Percentiles rank a stretch among this genome's conserved stretches.
Evolutionary conservation across 1,139 yeast genomes (phyloP).

Genomic region (Candida anutae): DNA sequence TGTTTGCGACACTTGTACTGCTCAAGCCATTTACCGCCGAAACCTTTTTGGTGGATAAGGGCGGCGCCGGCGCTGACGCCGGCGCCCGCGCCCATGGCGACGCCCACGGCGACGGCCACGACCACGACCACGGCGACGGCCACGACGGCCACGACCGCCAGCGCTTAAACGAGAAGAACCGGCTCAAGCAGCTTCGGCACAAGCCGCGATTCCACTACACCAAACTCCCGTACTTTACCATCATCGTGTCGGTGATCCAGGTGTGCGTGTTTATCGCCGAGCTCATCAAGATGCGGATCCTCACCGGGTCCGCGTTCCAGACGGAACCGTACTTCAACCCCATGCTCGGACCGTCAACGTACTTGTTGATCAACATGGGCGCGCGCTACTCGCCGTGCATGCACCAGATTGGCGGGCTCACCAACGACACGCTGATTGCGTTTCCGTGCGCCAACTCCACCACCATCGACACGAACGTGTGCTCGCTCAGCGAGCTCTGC

Average conservation of each 20-base stretch:
- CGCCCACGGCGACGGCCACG: not conserved
- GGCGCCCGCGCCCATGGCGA: not conserved
- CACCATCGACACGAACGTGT: constrained; percentile 42
- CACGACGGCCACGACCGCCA: constrained; percentile 2
- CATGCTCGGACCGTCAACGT: constrained; percentile 75
- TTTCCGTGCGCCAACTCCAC: constrained; percentile 76
- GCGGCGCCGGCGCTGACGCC: not conserved
- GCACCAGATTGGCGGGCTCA: constrained; percentile 45
- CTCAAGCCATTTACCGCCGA: too few relatives aligned
- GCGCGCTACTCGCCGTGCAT: constrained; percentile 70
- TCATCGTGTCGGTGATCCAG: constrained; percentile 43
- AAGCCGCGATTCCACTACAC: constrained; percentile 39
- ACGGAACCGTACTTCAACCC: constrained; percentile 71
- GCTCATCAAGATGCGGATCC: constrained; percentile 46
- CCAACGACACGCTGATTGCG: constrained; percentile 36
- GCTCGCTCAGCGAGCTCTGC: constrained; percentile 52
- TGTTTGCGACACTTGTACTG: too few relatives aligned
- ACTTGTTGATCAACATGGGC: constrained; percentile 61
- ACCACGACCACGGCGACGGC: not conserved
- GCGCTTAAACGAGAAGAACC: constrained; percentile 4
- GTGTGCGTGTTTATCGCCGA: constrained; percentile 62
- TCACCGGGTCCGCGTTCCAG: constrained; percentile 64
- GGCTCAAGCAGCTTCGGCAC: constrained; percentile 9
- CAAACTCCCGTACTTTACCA: constrained; percentile 40
- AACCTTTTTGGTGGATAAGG: too few relatives aligned